Conservation (phyloP, 2,329 filamentous ascomycete genomes). For the Penicillium corylophilum region DNA sequence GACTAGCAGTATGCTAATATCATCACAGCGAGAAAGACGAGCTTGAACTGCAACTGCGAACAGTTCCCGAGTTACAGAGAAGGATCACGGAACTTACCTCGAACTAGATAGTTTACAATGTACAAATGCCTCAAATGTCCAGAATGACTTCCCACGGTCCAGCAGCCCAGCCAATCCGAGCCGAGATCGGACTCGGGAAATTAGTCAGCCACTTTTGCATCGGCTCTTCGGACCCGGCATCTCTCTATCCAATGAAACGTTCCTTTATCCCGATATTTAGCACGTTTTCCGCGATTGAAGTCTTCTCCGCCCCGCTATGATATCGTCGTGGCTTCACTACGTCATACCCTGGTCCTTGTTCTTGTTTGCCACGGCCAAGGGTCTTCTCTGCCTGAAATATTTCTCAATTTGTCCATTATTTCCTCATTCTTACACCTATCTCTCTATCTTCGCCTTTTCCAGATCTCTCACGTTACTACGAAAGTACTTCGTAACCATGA, state of each 20-base stretch:
- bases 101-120: slow-evolving; percentile 12
- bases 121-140: background rate
- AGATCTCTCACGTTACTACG: too few species aligned
- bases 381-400: background rate
- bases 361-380: slow-evolving; percentile 9
- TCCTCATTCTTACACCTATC: background rate
- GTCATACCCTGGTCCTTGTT: slow-evolving; percentile 19
- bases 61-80: slow-evolving; percentile 84
- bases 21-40: slow-evolving; percentile 77
- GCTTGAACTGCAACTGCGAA: slow-evolving; percentile 77
- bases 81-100: slow-evolving; percentile 75
- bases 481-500: slow-evolving; percentile 7
- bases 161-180: slow-evolving; percentile 8
- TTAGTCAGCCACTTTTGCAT: background rate
- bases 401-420: background rate
- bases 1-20: slow-evolving; percentile 10
- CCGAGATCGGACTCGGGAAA: slow-evolving; percentile 5
- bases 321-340: slow-evolving; percentile 10
- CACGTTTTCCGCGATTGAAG: background rate
- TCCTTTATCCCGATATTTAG: background rate
- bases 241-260: slow-evolving; percentile 8
- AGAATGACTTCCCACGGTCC: too few species aligned
- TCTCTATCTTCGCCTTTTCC: background rate
- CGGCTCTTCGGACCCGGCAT: slow-evolving; percentile 3
- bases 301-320: slow-evolving; percentile 13